Conservation (phyloP, 2,329 filamentous ascomycete species). For the Sporothrix brunneoviolacea region DNA sequence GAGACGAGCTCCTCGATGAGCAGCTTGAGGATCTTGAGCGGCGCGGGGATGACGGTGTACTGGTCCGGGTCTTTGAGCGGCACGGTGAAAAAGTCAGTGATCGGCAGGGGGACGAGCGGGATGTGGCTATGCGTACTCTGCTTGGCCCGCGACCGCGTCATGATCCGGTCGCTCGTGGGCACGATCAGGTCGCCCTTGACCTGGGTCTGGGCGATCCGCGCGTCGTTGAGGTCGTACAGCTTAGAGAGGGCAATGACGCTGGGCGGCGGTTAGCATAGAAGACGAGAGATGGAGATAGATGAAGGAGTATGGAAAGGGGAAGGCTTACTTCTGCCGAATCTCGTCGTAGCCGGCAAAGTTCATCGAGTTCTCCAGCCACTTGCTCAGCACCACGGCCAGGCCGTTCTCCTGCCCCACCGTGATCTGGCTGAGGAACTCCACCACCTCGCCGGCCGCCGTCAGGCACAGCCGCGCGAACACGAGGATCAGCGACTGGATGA, state of each 20-base stretch:
- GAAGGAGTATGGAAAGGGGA: background rate
- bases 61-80: constrained; percentile 65
- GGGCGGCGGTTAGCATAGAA: constrained; percentile 8
- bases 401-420: constrained; percentile 74
- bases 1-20: constrained; percentile 86
- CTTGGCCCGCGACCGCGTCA: constrained; percentile 86
- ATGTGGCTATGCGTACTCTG: constrained; percentile 50
- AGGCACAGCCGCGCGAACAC: constrained; percentile 90
- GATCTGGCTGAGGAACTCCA: constrained; percentile 83
- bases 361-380: constrained; percentile 96
- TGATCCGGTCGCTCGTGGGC: constrained; percentile 72
- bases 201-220: constrained; percentile 67
- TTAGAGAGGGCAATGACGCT: constrained; percentile 91
- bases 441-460: constrained; percentile 77
- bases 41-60: constrained; percentile 79
- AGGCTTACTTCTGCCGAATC: constrained; percentile 82
- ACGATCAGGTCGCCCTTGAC: constrained; percentile 92
- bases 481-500: constrained; percentile 92
- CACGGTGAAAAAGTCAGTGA: constrained; percentile 23
- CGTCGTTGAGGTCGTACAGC: constrained; percentile 79
- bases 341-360: constrained; percentile 98
- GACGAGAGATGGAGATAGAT: no score
- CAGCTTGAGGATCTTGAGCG: constrained; percentile 93
- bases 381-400: constrained; percentile 80
- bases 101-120: constrained; percentile 15